A percentile compares a stretch with the other conserved stretches of the same genome.
Evolutionary conservation across 2,329 filamentous ascomycete species (phyloP).

Genomic region (Penicillium vulpinum): DNA sequence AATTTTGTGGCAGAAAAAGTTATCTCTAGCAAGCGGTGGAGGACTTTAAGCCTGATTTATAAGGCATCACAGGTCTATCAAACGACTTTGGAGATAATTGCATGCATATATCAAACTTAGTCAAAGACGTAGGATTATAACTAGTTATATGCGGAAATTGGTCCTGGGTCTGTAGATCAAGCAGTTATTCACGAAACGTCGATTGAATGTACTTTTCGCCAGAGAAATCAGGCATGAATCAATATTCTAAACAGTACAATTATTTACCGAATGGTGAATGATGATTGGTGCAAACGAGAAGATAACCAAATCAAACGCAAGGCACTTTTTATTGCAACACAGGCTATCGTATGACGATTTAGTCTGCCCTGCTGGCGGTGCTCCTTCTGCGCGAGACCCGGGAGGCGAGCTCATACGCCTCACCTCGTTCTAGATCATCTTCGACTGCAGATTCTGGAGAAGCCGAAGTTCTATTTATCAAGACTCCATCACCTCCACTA

Average conservation of each 20-base stretch:
- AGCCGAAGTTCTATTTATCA: slow-evolving; percentile 18
- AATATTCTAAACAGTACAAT: background rate
- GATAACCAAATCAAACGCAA: too few relatives aligned
- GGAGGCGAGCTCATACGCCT: slow-evolving; percentile 39
- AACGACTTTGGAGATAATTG: background rate
- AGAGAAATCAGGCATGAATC: background rate
- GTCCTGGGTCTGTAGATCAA: background rate
- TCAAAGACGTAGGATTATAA: background rate
- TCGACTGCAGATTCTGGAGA: slow-evolving; percentile 36
- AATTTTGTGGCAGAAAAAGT: slow-evolving; percentile 37
- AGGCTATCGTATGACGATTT: background rate
- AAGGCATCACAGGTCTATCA: background rate
- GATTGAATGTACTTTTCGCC: background rate
- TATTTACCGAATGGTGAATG: background rate
- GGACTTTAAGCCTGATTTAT: background rate
- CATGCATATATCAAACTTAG: background rate
- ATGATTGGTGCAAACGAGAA: too few relatives aligned
- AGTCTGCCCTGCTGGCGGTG: slow-evolving; percentile 25
- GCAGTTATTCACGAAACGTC: background rate
- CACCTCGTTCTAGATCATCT: slow-evolving; percentile 45
- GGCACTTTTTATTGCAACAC: background rate
- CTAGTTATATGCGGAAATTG: too few relatives aligned
- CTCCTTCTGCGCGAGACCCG: slow-evolving; percentile 32
- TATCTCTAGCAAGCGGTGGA: slow-evolving; percentile 31
- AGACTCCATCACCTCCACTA: slow-evolving; percentile 18